Evolutionary conservation across 2,329 filamentous ascomycete genomes (phyloP), one percentile per base, ranked within the genome.

Genomic region (Diplodia mutila): DNA sequence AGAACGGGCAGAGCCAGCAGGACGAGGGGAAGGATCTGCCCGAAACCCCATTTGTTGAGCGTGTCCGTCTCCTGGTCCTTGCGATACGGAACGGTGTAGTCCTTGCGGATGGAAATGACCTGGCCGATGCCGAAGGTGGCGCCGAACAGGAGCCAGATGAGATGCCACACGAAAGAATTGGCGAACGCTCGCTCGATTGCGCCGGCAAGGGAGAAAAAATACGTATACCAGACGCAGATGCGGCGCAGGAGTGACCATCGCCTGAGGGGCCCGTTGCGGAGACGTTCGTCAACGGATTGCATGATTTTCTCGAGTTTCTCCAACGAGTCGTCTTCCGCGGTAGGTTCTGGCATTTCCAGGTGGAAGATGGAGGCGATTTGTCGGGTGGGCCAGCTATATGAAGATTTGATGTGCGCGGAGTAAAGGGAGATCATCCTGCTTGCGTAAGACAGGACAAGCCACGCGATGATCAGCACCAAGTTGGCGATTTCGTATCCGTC

Each of bases 11-110:
- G 61, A 1, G 75, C 46, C 2, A 76, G 55, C 0, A 76, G 68
- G 11, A 76, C 55, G 2, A 76, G 65, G 11, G 73, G 74, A 6
- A 76, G 57, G 14, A 70, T 75, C 52, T 76, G 73, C 2, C 73
- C 73, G 37, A 75, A 75, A 0, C 71, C 71, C 74, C 72, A 74
- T 12, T 65, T 63, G 25, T 63, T 51, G n/a, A 63, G 46, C 12
- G 59, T 63, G n/a, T 63, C 29, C 4, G 18, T 65, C 39, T 75
- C 70, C 53, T 75, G 72, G 7, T 70, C 67, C 7, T 42, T 32
- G 23, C 48, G 61, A 18, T 46, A 49, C 5, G 61, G 32, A 6
- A 53, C 49, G 4, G 51, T 29, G 23, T 54, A 53, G 34, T 37
- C 34, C 18, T 65, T 53, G 23, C 61, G 61, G 7, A 65, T 65